phyloP scores from a whole-genome alignment of 805 yeast genomes.

The Myxozyma sirexii region DNA sequence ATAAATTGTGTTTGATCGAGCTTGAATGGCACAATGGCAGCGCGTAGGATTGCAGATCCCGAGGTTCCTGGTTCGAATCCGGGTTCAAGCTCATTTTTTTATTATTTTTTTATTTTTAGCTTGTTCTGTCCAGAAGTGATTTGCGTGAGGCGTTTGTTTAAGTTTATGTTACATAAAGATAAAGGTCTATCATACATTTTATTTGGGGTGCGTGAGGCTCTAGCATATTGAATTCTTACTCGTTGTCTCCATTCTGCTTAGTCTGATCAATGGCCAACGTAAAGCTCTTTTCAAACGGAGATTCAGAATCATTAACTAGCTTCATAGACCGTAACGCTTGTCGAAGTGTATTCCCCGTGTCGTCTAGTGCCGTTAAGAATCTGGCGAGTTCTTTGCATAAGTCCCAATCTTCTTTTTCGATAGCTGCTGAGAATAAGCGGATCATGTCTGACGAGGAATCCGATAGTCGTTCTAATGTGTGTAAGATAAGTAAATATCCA shows the following conservation, averaged over 20 bases:
- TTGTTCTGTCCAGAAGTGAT: too few relatives aligned
- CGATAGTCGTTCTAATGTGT: constrained; percentile 40
- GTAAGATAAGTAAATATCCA: constrained; percentile 47
- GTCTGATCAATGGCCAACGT: neutral
- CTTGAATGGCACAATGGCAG: constrained; percentile 36
- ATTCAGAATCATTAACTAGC: neutral
- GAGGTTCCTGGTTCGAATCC: constrained; percentile 37
- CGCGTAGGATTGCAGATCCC: constrained; percentile 38
- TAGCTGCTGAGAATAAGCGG: constrained; percentile 43
- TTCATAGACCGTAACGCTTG: constrained; percentile 22
- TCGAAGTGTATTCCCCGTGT: constrained; percentile 36
- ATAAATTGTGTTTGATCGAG: neutral
- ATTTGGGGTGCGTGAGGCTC: too few relatives aligned
- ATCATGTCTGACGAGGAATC: constrained; percentile 39
- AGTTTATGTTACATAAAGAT: too few relatives aligned
- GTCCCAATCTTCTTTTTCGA: constrained; percentile 41
- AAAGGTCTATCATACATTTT: too few relatives aligned
- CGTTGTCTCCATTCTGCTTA: neutral
- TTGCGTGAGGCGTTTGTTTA: too few relatives aligned
- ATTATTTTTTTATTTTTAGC: too few relatives aligned
- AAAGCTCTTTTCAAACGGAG: neutral
- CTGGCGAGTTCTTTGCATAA: constrained; percentile 46
- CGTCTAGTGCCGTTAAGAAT: constrained; percentile 45
- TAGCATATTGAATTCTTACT: too few relatives aligned
- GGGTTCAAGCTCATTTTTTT: constrained; percentile 29